Evolutionary conservation across 2,329 filamentous ascomycete species (phyloP).

Genomic region (Lizonia empirigonia): DNA sequence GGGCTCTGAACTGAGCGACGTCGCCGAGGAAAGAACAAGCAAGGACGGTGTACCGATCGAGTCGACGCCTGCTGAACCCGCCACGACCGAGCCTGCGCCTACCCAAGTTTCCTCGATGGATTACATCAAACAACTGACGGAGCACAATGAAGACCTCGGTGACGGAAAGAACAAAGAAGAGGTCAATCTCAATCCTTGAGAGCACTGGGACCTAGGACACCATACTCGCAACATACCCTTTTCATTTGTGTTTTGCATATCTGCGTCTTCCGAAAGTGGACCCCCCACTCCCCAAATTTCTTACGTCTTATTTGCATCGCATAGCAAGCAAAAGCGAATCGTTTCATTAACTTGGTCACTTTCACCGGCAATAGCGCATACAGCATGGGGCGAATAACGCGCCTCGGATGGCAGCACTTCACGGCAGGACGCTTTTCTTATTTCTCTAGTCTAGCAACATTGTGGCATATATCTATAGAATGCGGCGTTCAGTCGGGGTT

Average conservation of each 20-base stretch:
- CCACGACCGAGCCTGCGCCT: neutral
- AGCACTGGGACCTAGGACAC: neutral
- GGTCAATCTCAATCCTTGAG: neutral
- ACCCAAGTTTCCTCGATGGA: conserved; percentile 2
- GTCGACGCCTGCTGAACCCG: neutral
- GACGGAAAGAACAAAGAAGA: neutral
- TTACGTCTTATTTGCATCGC: conserved; percentile 17
- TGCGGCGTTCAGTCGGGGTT: neutral
- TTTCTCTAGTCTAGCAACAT: neutral
- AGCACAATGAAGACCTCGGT: conserved; percentile 1
- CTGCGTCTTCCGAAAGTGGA: conserved; percentile 11
- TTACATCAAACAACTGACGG: neutral
- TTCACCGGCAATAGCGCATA: conserved; percentile 16
- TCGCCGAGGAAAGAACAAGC: conserved; percentile 34
- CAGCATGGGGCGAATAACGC: conserved; percentile 18
- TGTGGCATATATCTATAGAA: conserved; percentile 9
- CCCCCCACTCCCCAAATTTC: conserved; percentile 1
- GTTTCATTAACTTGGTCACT: conserved; percentile 1
- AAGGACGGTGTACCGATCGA: conserved; percentile 7
- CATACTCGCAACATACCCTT: conserved; percentile 15
- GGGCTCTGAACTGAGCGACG: conserved; percentile 43
- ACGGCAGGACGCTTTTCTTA: conserved; percentile 10
- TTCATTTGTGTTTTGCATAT: conserved; percentile 18
- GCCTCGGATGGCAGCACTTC: conserved; percentile 11
- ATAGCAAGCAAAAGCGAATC: conserved; percentile 20